Evolutionary conservation across 2,329 filamentous ascomycete genomes (phyloP).

Genomic region (Cladobotryum mycophilum): DNA sequence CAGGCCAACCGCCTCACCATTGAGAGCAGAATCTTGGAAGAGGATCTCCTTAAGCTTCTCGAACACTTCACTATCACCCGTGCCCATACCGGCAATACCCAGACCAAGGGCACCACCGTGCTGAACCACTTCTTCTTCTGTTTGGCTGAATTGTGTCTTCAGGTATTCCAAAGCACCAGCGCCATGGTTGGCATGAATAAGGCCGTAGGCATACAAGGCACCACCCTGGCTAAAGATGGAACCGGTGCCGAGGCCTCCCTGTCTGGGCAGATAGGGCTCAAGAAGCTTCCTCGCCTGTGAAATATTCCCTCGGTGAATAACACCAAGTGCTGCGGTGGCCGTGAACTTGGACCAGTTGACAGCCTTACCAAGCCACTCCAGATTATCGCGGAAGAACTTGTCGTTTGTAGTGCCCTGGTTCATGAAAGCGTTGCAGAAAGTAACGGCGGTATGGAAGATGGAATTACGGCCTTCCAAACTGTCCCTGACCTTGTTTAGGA

Average conservation of each 20-base stretch:
- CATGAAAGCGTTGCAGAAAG: constrained; percentile 98
- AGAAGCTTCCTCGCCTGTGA: constrained; percentile 88
- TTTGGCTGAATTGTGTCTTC: constrained; percentile 64
- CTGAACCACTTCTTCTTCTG: constrained; percentile 88
- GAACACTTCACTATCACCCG: constrained; percentile 82
- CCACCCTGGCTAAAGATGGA: constrained; percentile 96
- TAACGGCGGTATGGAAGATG: constrained; percentile 96
- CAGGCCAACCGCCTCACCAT: constrained; percentile 91
- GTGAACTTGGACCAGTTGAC: constrained; percentile 99
- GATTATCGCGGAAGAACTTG: constrained; percentile 95
- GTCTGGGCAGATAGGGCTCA: constrained; percentile 85
- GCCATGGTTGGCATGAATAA: constrained; percentile 97
- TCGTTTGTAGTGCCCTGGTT: constrained; percentile 97
- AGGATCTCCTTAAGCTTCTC: constrained; percentile 84
- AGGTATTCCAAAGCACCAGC: constrained; percentile 81
- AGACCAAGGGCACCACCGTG: constrained; percentile 93
- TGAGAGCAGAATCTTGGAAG: constrained; percentile 90
- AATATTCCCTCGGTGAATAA: constrained; percentile 93
- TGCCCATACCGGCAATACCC: constrained; percentile 96
- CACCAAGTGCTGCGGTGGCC: constrained; percentile 88
- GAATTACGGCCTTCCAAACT: constrained; percentile 94
- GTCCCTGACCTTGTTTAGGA: constrained; percentile 93
- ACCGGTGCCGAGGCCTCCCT: constrained; percentile 65
- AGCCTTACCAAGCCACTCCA: constrained; percentile 96
- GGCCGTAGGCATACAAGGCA: constrained; percentile 86